phyloP scores from a whole-genome alignment of 371 early-diverging fungal genomes.

The Mortierella sp. region DNA sequence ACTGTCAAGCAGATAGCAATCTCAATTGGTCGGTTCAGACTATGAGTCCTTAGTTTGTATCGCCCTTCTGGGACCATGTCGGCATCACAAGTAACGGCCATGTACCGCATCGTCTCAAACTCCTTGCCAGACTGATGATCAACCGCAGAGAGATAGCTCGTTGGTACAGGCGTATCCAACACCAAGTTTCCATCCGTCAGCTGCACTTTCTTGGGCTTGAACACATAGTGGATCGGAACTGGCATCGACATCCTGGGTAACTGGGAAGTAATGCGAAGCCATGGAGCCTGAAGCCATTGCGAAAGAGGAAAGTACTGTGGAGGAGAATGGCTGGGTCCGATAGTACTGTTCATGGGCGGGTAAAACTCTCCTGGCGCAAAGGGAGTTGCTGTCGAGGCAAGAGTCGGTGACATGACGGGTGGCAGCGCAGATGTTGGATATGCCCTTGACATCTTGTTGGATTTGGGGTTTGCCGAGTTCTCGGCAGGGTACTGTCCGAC shows the following conservation, averaged over 20 bases:
- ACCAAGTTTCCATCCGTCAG: conserved; percentile 81
- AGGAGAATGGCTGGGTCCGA: conserved; percentile 20
- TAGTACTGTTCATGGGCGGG: conserved; percentile 31
- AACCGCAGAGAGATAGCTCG: conserved; percentile 69
- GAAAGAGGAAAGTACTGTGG: conserved; percentile 52
- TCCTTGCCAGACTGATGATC: conserved; percentile 71
- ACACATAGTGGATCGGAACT: conserved; percentile 48
- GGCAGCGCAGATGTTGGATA: conserved; percentile 18
- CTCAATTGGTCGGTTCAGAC: conserved; percentile 79
- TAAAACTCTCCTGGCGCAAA: conserved; percentile 45
- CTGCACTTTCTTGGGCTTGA: conserved; percentile 69
- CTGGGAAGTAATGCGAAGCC: conserved; percentile 43
- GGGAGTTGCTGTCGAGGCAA: conserved; percentile 45
- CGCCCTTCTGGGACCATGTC: conserved; percentile 79
- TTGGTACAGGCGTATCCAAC: conserved; percentile 80
- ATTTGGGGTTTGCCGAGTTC: not conserved
- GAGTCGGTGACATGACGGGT: conserved; percentile 44
- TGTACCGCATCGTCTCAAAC: conserved; percentile 84
- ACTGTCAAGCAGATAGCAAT: conserved; percentile 91
- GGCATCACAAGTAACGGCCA: conserved; percentile 83
- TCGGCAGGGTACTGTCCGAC: conserved; percentile 38
- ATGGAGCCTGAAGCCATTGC: conserved; percentile 57
- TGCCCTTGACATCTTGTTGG: conserved; percentile 6
- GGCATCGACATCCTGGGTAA: conserved; percentile 56
- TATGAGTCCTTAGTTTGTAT: conserved; percentile 85